Percentiles rank a stretch among this genome's conserved stretches.
phyloP scores from a whole-genome alignment of 73 alveolate genomes.

The Breviolum minutum region DNA sequence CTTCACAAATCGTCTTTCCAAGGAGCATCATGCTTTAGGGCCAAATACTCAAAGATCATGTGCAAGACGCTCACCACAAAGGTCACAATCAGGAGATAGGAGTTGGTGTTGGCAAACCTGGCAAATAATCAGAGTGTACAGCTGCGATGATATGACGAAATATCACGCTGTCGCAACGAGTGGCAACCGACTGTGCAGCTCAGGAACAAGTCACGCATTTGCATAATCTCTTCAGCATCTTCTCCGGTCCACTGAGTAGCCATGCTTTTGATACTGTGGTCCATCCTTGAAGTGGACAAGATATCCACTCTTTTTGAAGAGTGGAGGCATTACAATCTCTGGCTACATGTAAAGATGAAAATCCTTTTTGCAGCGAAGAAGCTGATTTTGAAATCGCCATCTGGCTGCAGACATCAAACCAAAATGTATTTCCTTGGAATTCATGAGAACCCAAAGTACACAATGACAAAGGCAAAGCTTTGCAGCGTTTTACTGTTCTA shows the following conservation, averaged over 20 bases:
- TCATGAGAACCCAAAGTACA: too few relatives aligned
- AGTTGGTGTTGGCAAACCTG: slow-evolving; percentile 98
- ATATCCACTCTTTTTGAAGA: too few relatives aligned
- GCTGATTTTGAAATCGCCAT: slow-evolving; percentile 75
- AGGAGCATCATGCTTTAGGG: slow-evolving; percentile 96
- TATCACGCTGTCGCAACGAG: too few relatives aligned
- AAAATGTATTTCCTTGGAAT: slow-evolving; percentile 53
- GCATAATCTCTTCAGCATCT: slow-evolving; percentile 68
- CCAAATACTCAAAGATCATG: slow-evolving; percentile 98
- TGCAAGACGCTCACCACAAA: slow-evolving; percentile 97
- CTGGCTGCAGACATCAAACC: slow-evolving; percentile 86
- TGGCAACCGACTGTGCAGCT: background rate
- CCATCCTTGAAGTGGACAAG: slow-evolving; percentile 6
- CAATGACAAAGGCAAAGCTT: too few relatives aligned
- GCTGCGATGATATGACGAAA: background rate
- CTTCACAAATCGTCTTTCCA: background rate
- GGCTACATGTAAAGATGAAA: background rate
- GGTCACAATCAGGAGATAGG: slow-evolving; percentile 97
- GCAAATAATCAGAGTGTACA: background rate
- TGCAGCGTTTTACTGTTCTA: too few relatives aligned
- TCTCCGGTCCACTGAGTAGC: slow-evolving; percentile 47
- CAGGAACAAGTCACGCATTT: slow-evolving; percentile 59
- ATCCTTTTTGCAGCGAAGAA: background rate
- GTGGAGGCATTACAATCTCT: background rate
- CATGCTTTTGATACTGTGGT: slow-evolving; percentile 61